Conservation (phyloP, 2,329 filamentous ascomycete species). For the Emericellopsis atlantica region DNA sequence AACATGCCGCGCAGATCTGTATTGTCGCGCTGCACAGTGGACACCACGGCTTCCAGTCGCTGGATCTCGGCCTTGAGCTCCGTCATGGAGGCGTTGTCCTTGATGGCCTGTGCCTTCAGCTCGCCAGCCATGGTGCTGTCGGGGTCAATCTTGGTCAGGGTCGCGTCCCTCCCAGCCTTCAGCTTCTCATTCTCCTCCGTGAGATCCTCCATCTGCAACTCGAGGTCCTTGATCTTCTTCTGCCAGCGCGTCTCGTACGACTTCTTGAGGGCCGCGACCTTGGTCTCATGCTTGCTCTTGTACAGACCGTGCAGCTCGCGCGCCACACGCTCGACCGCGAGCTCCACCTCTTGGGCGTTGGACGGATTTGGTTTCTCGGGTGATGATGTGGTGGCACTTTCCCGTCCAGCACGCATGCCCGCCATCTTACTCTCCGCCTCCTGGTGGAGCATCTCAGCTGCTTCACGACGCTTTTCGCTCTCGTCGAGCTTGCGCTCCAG, state of each 20-base stretch:
- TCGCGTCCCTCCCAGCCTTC: slow-evolving; percentile 50
- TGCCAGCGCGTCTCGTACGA: slow-evolving; percentile 80
- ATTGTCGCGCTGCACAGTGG: slow-evolving; percentile 58
- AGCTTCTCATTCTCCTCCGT: slow-evolving; percentile 65
- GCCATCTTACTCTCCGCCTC: slow-evolving; percentile 67
- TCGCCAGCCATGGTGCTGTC: slow-evolving; percentile 33
- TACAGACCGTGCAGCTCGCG: slow-evolving; percentile 85
- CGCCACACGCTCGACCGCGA: slow-evolving; percentile 82
- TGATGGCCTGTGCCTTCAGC: slow-evolving; percentile 43
- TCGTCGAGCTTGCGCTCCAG: slow-evolving; percentile 66
- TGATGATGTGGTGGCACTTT: slow-evolving; percentile 20
- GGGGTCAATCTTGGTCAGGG: slow-evolving; percentile 45
- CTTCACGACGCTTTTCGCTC: slow-evolving; percentile 59
- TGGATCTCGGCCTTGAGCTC: slow-evolving; percentile 63
- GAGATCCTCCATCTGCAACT: slow-evolving; percentile 57
- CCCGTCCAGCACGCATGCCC: slow-evolving; percentile 54
- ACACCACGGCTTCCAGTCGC: slow-evolving; percentile 61
- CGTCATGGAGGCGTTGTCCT: slow-evolving; percentile 53
- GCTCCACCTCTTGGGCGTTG: slow-evolving; percentile 55
- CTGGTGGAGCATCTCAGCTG: slow-evolving; percentile 62
- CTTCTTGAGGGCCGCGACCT: slow-evolving; percentile 80
- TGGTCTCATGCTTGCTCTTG: slow-evolving; percentile 94
- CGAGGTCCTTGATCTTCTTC: slow-evolving; percentile 72
- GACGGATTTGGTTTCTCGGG: slow-evolving; percentile 23
- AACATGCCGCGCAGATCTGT: slow-evolving; percentile 51